Evolutionary conservation across 2,329 filamentous ascomycete species (phyloP).

Genomic region (Cercospora sp.): DNA sequence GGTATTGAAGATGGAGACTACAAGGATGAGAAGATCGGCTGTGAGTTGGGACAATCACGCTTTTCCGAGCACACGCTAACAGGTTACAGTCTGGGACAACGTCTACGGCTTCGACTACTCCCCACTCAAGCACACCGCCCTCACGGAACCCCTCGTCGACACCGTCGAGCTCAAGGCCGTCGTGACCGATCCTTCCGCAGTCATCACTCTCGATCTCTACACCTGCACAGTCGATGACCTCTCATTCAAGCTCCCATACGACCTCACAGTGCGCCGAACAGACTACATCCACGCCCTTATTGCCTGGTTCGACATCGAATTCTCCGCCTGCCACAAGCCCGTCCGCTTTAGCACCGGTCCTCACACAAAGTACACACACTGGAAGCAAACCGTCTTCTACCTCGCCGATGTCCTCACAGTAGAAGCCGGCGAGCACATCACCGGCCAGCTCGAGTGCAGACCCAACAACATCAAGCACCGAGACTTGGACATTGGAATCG

Average conservation of each 20-base stretch:
- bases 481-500: slow-evolving; percentile 87
- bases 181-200: slow-evolving; percentile 82
- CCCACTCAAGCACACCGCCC: slow-evolving; percentile 87
- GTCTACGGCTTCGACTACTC: slow-evolving; percentile 98
- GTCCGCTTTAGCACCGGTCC: slow-evolving; percentile 96
- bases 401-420: slow-evolving; percentile 90
- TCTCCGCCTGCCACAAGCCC: slow-evolving; percentile 96
- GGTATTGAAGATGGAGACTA: slow-evolving; percentile 99
- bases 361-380: slow-evolving; percentile 99
- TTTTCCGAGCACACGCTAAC: slow-evolving; percentile 24
- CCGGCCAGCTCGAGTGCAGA: slow-evolving; percentile 73
- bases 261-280: slow-evolving; percentile 73
- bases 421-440: slow-evolving; percentile 78
- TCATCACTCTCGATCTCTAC: slow-evolving; percentile 90
- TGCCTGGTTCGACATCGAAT: slow-evolving; percentile 99
- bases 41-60: slow-evolving; percentile 57
- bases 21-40: slow-evolving; percentile 99
- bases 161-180: slow-evolving; percentile 97
- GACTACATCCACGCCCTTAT: slow-evolving; percentile 97
- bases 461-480: slow-evolving; percentile 93
- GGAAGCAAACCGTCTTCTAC: slow-evolving; percentile 99
- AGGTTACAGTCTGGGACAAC: slow-evolving; percentile 85
- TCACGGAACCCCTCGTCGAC: slow-evolving; percentile 94
- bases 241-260: slow-evolving; percentile 77
- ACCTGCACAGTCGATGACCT: slow-evolving; percentile 86